Conservation (phyloP, 2,329 filamentous ascomycete species). For the Hypoxylon sp. region DNA sequence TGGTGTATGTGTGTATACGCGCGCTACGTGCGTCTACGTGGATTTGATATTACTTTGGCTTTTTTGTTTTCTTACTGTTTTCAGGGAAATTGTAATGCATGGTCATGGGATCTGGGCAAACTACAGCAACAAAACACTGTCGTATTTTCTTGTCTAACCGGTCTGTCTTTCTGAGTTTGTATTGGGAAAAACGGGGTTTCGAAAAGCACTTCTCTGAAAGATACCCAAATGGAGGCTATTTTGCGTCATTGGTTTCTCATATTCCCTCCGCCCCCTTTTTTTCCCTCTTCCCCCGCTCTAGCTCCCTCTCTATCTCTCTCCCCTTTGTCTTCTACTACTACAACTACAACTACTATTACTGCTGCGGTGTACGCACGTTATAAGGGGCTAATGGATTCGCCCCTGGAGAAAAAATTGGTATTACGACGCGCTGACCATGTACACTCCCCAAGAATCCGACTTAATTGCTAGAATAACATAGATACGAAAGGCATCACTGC, state of each 20-base stretch:
- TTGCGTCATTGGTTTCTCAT: slow-evolving; percentile 39
- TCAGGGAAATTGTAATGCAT: slow-evolving; percentile 41
- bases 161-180: slow-evolving; percentile 38
- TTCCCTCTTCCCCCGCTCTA: slow-evolving; percentile 12
- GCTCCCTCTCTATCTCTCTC: slow-evolving; percentile 3
- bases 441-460: slow-evolving; percentile 32
- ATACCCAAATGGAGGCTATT: slow-evolving; percentile 45
- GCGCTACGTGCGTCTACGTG: slow-evolving; percentile 20
- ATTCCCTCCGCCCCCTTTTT: slow-evolving; percentile 14
- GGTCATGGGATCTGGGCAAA: slow-evolving; percentile 27
- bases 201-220: slow-evolving; percentile 41
- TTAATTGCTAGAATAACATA: slow-evolving; percentile 44
- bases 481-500: slow-evolving; percentile 42
- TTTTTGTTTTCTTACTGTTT: slow-evolving; percentile 15
- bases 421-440: slow-evolving; percentile 34
- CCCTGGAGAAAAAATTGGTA: slow-evolving; percentile 35
- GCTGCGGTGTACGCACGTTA: slow-evolving; percentile 28
- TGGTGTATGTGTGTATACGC: slow-evolving; percentile 33
- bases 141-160: slow-evolving; percentile 33
- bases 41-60: slow-evolving; percentile 23
- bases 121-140: slow-evolving; percentile 20
- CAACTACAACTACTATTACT: slow-evolving; percentile 12
- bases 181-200: slow-evolving; percentile 40
- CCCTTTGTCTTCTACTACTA: slow-evolving; percentile 36
- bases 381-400: slow-evolving; percentile 38